Conservation (phyloP, 805 yeast species). For the Cyberlindnera mycetangii region DNA sequence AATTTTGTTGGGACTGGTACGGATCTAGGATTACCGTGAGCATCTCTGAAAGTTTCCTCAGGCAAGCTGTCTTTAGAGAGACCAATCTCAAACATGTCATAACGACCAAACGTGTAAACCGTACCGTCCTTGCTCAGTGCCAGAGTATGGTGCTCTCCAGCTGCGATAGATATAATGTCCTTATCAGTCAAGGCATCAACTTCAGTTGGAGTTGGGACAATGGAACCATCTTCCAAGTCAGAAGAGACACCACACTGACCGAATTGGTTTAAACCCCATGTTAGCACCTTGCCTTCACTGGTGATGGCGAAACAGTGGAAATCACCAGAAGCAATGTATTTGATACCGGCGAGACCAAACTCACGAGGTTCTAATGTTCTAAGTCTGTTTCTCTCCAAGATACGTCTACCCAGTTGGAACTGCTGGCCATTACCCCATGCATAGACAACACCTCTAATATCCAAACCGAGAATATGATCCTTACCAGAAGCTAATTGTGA, state of each 20-base stretch:
- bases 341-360: slow-evolving; percentile 77
- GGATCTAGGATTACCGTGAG: slow-evolving; percentile 75
- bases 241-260: slow-evolving; percentile 92
- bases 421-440: slow-evolving; percentile 99
- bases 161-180: slow-evolving; percentile 60
- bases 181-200: slow-evolving; percentile 62
- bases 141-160: slow-evolving; percentile 93
- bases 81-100: slow-evolving; percentile 92
- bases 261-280: slow-evolving; percentile 97
- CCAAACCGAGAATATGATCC: slow-evolving; percentile 85
- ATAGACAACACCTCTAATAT: slow-evolving; percentile 78
- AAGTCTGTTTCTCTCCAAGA: slow-evolving; percentile 73
- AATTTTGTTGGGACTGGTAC: slow-evolving; percentile 82
- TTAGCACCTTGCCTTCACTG: slow-evolving; percentile 60
- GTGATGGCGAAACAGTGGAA: slow-evolving; percentile 94
- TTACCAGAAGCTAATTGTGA: slow-evolving; percentile 89
- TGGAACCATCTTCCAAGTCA: slow-evolving; percentile 80
- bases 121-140: slow-evolving; percentile 73
- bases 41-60: slow-evolving; percentile 69
- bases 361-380: slow-evolving; percentile 77
- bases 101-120: slow-evolving; percentile 83
- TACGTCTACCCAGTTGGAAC: slow-evolving; percentile 84
- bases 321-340: slow-evolving; percentile 87
- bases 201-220: slow-evolving; percentile 72
- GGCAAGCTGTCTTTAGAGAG: slow-evolving; percentile 67